These are phyloP conservation scores for Colletotrichum navitas DNA, from an alignment of 2,329 filamentous ascomycete species.

Conservation along the genomic window DNA sequence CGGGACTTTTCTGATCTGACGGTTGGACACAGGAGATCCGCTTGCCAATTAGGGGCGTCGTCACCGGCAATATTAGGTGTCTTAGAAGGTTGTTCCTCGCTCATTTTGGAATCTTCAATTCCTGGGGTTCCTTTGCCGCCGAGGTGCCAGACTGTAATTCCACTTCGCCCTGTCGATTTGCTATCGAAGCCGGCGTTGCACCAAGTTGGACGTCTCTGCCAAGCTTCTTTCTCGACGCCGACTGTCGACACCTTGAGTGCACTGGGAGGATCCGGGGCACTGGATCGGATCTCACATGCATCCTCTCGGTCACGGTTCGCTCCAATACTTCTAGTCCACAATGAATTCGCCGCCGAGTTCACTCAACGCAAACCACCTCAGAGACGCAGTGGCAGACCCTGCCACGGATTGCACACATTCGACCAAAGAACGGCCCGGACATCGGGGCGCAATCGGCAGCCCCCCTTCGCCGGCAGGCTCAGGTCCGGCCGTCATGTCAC, in stretches of 20 bases:
- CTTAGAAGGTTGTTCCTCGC: slow-evolving; percentile 12
- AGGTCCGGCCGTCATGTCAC: slow-evolving; percentile 33
- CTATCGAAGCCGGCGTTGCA: neutral
- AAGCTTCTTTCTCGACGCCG: slow-evolving; percentile 6
- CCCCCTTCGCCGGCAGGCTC: slow-evolving; percentile 35
- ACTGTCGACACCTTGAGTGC: neutral
- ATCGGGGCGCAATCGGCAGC: slow-evolving; percentile 25
- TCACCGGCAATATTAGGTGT: slow-evolving; percentile 22
- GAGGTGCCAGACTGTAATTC: slow-evolving; percentile 10
- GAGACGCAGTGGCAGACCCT: slow-evolving; percentile 11
- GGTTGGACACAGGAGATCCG: slow-evolving; percentile 30
- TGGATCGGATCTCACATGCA: neutral
- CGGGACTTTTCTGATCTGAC: slow-evolving; percentile 33
- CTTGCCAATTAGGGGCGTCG: slow-evolving; percentile 34
- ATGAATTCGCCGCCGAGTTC: slow-evolving; percentile 43
- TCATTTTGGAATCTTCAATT: slow-evolving; percentile 3
- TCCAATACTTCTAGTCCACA: slow-evolving; percentile 16
- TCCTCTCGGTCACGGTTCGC: slow-evolving; percentile 2
- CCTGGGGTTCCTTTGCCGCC: neutral
- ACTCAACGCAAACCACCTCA: slow-evolving; percentile 11
- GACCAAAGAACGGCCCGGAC: slow-evolving; percentile 23
- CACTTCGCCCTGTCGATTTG: slow-evolving; percentile 1
- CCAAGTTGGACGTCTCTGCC: neutral
- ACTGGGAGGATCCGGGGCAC: neutral
- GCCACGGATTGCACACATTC: neutral